Conservation (phyloP, 352 stramenopile species). For the Phytophthora macrochlamydospora region DNA sequence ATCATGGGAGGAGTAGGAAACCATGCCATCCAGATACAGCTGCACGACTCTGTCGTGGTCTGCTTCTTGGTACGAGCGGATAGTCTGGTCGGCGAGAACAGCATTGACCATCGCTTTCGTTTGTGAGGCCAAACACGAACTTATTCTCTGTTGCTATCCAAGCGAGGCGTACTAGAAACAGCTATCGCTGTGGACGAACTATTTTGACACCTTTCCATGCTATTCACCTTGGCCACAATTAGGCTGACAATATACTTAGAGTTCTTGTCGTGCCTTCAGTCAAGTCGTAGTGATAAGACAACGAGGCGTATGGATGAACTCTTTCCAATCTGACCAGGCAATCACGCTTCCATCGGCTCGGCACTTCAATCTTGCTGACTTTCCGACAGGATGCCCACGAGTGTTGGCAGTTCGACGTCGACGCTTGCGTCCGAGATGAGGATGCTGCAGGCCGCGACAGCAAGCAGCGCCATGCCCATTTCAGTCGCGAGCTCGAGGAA, state of each 20-base stretch:
- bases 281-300: slow-evolving; percentile 24
- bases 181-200: too few species aligned
- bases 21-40: slow-evolving; percentile 41
- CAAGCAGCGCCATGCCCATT: slow-evolving; percentile 40
- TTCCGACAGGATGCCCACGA: slow-evolving; percentile 13
- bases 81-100: neutral
- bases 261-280: neutral
- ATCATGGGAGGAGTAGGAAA: slow-evolving; percentile 32
- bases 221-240: neutral
- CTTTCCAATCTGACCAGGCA: neutral
- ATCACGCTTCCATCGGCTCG: neutral
- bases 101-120: neutral
- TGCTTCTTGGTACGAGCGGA: slow-evolving; percentile 23
- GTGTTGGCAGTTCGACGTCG: slow-evolving; percentile 1
- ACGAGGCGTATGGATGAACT: slow-evolving; percentile 12
- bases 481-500: slow-evolving; percentile 30
- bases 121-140: neutral
- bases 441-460: slow-evolving; percentile 20
- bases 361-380: slow-evolving; percentile 24
- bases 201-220: neutral
- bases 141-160: too few species aligned
- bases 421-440: slow-evolving; percentile 34
- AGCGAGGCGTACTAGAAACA: too few species aligned
- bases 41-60: slow-evolving; percentile 30
- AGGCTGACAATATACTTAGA: neutral